Base-by-base conservation (phyloP, 2,329 filamentous ascomycete species). In the Botrytis paeoniae region DNA sequence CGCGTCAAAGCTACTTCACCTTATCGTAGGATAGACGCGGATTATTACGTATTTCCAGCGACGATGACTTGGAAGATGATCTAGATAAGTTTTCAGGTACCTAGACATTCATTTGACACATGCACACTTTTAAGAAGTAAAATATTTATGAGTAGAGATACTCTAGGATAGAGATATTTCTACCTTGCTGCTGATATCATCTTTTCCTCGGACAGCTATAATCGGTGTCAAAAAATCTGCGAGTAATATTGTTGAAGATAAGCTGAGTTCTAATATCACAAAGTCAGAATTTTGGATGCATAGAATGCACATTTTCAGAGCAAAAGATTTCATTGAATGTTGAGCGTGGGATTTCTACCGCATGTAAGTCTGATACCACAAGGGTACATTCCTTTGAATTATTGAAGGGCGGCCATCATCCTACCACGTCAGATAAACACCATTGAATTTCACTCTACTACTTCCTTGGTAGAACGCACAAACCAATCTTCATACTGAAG, bases 291-390 rank as follows among this genome's bases (percentile, higher is more conserved):
- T n/a, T n/a, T n/a, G n/a, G n/a, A n/a, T n/a, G n/a, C n/a, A n/a
- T n/a, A n/a, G n/a, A n/a, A n/a, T n/a, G n/a, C n/a, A n/a, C n/a
- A n/a, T n/a, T n/a, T n/a, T n/a, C n/a, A n/a, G n/a, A n/a, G n/a
- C n/a, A n/a, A n/a, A n/a, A 32, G 1, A 2, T 20, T 45, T 9
- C 1, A 41, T 64, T 32, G 16, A 43, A 43, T 22, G 1, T 20
- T 18, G 7, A 8, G 1, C 2, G 4, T 3, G 9, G 20, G 12
- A 43, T 32, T 3, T 12, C 16, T 22, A 18, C 9, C 0, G 8
- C 2, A 2, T 25, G 1, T 16, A 9, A n/a, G n/a, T n/a, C n/a
- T n/a, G n/a, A n/a, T n/a, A n/a, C n/a, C n/a, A n/a, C n/a, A n/a
- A n/a, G n/a, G n/a, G n/a, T n/a, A n/a, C n/a, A n/a, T n/a, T n/a